Percentiles rank a stretch among this genome's conserved stretches.
Conservation (phyloP, 176 grass and related monocot species). For the Pontederia paniculata region DNA sequence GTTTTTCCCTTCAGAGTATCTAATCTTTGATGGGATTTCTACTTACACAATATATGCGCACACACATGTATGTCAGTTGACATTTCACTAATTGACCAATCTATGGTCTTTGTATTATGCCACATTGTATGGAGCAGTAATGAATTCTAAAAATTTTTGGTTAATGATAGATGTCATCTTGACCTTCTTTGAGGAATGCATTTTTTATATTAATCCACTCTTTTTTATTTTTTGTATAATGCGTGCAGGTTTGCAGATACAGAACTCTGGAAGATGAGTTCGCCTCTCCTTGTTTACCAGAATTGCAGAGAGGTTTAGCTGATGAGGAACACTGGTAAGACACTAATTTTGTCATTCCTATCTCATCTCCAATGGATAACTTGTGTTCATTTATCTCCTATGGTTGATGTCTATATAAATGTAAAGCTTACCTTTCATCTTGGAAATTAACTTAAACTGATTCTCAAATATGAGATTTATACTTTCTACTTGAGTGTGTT, state of each 20-base stretch:
- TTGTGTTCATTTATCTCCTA: too few relatives aligned
- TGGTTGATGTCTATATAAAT: too few relatives aligned
- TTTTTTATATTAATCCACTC: constrained; percentile 1
- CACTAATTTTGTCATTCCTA: not conserved
- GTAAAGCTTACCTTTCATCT: too few relatives aligned
- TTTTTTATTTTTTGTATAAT: not conserved
- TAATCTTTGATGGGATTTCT: not conserved
- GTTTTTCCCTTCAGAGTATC: not conserved
- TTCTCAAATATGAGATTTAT: too few relatives aligned
- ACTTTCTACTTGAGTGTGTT: too few relatives aligned
- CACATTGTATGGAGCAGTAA: too few relatives aligned
- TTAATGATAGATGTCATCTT: not conserved
- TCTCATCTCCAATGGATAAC: too few relatives aligned
- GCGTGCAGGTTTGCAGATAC: constrained; percentile 65
- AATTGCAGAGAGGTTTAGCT: constrained; percentile 68
- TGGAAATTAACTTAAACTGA: too few relatives aligned
- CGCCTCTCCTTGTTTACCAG: constrained; percentile 39
- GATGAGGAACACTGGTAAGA: constrained; percentile 85
- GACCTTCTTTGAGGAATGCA: not conserved
- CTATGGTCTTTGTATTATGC: not conserved
- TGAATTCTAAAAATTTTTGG: not conserved
- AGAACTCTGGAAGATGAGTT: constrained; percentile 65
- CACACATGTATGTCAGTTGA: too few relatives aligned
- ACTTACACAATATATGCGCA: not conserved
- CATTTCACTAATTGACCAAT: not conserved